phyloP scores from a whole-genome alignment of 2,329 filamentous ascomycete species.

The Cercospora canescens region DNA sequence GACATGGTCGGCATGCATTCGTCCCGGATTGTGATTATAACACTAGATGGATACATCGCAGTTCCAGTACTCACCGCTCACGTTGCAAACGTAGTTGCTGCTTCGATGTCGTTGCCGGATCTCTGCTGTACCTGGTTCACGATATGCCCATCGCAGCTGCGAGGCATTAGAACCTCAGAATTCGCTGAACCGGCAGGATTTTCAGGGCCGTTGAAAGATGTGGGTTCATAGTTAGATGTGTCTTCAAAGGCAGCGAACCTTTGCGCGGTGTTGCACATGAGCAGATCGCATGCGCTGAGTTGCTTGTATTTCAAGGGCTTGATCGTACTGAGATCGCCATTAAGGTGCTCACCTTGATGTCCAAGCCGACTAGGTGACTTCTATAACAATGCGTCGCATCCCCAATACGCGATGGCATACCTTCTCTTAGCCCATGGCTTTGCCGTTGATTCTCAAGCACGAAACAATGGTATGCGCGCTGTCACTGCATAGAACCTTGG shows the following conservation, averaged over 20 bases:
- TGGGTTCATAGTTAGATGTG: neutral
- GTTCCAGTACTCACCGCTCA: too few relatives aligned
- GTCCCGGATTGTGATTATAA: too few relatives aligned
- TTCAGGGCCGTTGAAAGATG: neutral
- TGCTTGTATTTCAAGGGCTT: neutral
- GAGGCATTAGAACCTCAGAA: neutral
- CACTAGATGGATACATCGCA: too few relatives aligned
- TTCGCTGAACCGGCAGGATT: neutral
- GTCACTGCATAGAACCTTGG: neutral
- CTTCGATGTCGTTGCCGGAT: too few relatives aligned
- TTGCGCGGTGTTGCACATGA: neutral
- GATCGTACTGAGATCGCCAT: neutral
- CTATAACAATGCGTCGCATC: neutral
- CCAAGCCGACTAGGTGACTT: neutral
- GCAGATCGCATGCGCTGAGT: neutral
- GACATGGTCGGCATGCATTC: too few relatives aligned
- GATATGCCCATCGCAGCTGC: neutral
- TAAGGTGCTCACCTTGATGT: conserved; percentile 14
- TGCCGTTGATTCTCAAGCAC: neutral
- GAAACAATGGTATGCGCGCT: neutral
- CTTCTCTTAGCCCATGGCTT: neutral
- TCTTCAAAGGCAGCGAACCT: neutral
- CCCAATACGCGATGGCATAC: neutral
- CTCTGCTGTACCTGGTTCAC: neutral
- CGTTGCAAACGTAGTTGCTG: too few relatives aligned